Conservation (phyloP, 2,329 filamentous ascomycete species). For the Sporothrix pallida region DNA sequence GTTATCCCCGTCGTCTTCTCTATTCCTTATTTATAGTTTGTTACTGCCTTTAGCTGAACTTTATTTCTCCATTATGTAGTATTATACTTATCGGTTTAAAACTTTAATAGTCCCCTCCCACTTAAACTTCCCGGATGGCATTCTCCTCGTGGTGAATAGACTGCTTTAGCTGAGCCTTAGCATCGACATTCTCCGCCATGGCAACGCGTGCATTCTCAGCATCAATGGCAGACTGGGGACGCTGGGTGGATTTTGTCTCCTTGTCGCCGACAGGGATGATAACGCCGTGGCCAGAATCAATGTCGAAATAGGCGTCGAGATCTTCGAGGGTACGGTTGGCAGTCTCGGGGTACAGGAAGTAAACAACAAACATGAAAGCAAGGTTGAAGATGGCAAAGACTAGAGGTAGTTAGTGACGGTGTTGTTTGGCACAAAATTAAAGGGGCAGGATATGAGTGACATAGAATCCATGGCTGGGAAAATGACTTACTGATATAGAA, state of each 20-base stretch:
- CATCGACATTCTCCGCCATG: slow-evolving; percentile 13
- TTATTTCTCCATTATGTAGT: no score
- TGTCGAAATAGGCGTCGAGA: slow-evolving; percentile 25
- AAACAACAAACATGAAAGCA: slow-evolving; percentile 38
- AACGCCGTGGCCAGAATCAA: slow-evolving; percentile 10
- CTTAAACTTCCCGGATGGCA: not conserved
- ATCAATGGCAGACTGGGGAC: slow-evolving; percentile 24
- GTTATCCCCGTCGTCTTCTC: no score
- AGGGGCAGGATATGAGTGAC: not conserved
- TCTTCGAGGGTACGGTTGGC: slow-evolving; percentile 28
- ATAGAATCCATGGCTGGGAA: not conserved
- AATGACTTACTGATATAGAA: slow-evolving; percentile 36
- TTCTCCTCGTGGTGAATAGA: slow-evolving; percentile 9
- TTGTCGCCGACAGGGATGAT: slow-evolving; percentile 20
- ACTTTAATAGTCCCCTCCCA: no score
- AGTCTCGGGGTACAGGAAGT: slow-evolving; percentile 43
- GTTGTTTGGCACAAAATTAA: no score
- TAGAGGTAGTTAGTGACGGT: not conserved
- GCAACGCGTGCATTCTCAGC: slow-evolving; percentile 17
- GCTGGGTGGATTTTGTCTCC: slow-evolving; percentile 1
- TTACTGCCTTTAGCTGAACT: no score
- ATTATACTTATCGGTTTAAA: no score
- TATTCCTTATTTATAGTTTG: no score
- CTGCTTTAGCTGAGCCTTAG: slow-evolving; percentile 8
- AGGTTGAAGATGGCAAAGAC: slow-evolving; percentile 40